Base-by-base conservation (phyloP, 2,329 filamentous ascomycete genomes). In the Trichocomaceae sp. region DNA sequence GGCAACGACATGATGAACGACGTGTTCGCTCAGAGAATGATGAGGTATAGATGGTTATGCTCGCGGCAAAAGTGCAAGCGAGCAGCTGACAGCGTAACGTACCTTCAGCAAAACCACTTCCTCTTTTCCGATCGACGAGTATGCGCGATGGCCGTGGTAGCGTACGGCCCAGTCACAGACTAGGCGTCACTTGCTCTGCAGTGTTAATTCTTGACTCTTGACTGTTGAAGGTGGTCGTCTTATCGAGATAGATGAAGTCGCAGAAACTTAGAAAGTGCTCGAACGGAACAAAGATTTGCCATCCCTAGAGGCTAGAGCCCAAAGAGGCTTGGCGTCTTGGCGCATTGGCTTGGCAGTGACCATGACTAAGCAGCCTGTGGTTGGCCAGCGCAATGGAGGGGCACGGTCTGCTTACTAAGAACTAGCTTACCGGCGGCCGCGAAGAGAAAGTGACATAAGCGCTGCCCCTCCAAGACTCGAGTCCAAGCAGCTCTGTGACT, bases 1-100 rank as follows among this genome's bases (percentile, higher is more conserved):
- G 87, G 86, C 81, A 89, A 89, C 75, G 87, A 86, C 88, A 92
- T 92, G 76, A 77, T 79, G 77, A 78, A 77, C 65, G 72, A 70
- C 62, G 65, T 57, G 68, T 65, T 67, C 72, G 67, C 67, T 61
- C 60, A 65, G 58, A 63, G 61, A 63, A 63, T 62, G 63, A 65
- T 63, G 7, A 61, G 52, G 66, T 41, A 44, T 3, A 39, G 39
- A 20, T 42, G 13, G 22, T n/a, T 47, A 47, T 35, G 45, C 51
- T 53, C 33, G 42, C 42, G 44, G 22, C 20, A 51, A 50, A 47
- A 41, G 17, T 42, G 60, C 56, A 60, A 47, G 47, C 44, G 51
- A 52, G 58, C 50, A 60, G 62, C 62, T 63, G 65, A 62, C 64
- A 65, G 67, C 65, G 66, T 66, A 29, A 73, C 71, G 71, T 73